Percentiles rank a stretch among this genome's conserved stretches.
Conservation (phyloP, 139 green algal species). For the Nannochloris sp. region DNA sequence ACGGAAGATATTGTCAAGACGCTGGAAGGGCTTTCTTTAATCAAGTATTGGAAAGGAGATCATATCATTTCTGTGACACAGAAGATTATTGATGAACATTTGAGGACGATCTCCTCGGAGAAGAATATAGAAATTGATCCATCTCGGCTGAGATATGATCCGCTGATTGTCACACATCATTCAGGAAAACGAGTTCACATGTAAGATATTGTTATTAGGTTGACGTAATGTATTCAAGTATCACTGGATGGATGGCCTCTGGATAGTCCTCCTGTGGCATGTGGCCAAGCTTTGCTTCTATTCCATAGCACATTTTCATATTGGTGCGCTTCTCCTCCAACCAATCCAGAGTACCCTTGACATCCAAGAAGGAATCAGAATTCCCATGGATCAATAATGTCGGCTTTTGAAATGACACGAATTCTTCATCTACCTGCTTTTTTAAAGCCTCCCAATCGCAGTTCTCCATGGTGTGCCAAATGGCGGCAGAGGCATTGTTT, state of each 20-base stretch:
- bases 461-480: slow-evolving; percentile 48
- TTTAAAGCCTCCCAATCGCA: slow-evolving; percentile 42
- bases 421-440: slow-evolving; percentile 47
- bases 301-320: slow-evolving; percentile 30
- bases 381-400: slow-evolving; percentile 51
- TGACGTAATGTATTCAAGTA: slow-evolving; percentile 17
- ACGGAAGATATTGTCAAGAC: slow-evolving; percentile 91
- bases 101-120: slow-evolving; percentile 13
- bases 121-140: slow-evolving; percentile 40
- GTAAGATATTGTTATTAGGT: neutral
- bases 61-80: slow-evolving; percentile 52
- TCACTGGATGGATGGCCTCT: slow-evolving; percentile 26
- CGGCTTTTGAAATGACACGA: slow-evolving; percentile 43
- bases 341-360: slow-evolving; percentile 34
- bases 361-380: slow-evolving; percentile 53
- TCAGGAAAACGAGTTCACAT: neutral
- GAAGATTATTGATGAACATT: slow-evolving; percentile 49
- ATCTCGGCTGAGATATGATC: slow-evolving; percentile 41
- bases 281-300: slow-evolving; percentile 46
- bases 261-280: slow-evolving; percentile 50
- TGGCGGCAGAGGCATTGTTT: slow-evolving; percentile 29
- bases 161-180: slow-evolving; percentile 4
- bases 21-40: slow-evolving; percentile 72
- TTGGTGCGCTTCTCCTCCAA: slow-evolving; percentile 48
- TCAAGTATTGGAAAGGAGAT: slow-evolving; percentile 73